Evolutionary conservation across 106 monocot species (phyloP), one percentile per base, ranked within the genome.

Genomic region (Apostasia shenzhenica): DNA sequence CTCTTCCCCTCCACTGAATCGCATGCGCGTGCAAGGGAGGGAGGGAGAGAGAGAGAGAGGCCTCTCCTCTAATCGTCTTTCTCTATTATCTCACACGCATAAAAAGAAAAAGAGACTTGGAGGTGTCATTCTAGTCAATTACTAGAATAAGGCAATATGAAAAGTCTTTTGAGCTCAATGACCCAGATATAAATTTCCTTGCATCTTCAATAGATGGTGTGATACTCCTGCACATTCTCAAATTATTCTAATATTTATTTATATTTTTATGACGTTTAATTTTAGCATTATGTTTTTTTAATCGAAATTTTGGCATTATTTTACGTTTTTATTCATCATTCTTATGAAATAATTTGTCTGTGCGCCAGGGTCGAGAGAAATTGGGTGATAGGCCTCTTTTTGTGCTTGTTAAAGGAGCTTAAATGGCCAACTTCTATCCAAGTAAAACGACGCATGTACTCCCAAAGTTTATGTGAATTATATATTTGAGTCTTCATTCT

Each of bases 331-430:
- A n/a, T 3, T 14, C 26, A 6, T 59, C 10, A 9, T 42, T 61
- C 3, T 61, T 43, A n/a, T 42, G 42, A 5, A 6, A 42, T 61
- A 42, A 61, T 41, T 61, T 61, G 26, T 37, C 12, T 37, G 10
- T 43, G 2, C 42, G 37, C 39, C 61, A 61, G 61, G 61, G 61
- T 11, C 61, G 61, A 10, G 61, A 61, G 38, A 61, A 42, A 11
- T 61, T 61, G 41, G 61, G 61, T 39, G 61, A 42, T 2, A 61
- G 3, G 5, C 61, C 61, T 7, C 42, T 61, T 39, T 61, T 42
- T 61, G 61, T 61, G 3, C 61, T 61, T 10, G 41, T 61, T 3
- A 61, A 61, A 14, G 61, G 41, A 61, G 61, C 38, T 61, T 61
- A 7, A 7, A 61, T 14, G 26, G 26, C 26, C 26, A 26, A 26